Evolutionary conservation across 805 yeast species (phyloP), one percentile per base, ranked within the genome.

Genomic region (Saccharomycopsis selenospora): DNA sequence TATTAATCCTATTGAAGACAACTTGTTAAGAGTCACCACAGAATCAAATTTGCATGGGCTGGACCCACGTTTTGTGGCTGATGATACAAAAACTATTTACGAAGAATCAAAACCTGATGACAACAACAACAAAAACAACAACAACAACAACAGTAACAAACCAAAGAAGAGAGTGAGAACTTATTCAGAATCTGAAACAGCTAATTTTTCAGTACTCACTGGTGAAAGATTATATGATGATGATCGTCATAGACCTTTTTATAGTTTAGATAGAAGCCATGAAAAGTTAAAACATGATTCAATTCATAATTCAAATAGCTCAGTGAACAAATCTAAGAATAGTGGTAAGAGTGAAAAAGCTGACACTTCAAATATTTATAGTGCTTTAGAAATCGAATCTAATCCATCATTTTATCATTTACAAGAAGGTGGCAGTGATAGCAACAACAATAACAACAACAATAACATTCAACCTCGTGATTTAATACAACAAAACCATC

Each of bases 161-260:
- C 24, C n/a, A 11, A 40, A 36, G 22, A 47, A 22, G 28, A 36
- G 53, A 18, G 43, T 45, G 3, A 44, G 83, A 56, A 78, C 80
- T 0, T 80, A 73, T 57, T 82, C 88, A 2, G 89, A 81, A 54
- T 75, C 74, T 20, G 89, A 82, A 56, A 73, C 77, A 36, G 72
- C 73, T 29, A 79, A 79, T 51, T 82, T 79, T 61, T 77, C 78
- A 56, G 66, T 65, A 27, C 62, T 66, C 41, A 75, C 79, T 1
- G 84, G 85, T 4, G 72, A 71, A 44, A 60, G 83, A 41, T 59
- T 76, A 50, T 74, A 61, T 53, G 80, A 77, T 57, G 82, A 78
- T 59, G 72, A 72, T 40, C 66, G 65, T 41, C 73, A 76, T 49
- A 63, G 81, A 40, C 76, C 80, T 2, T 64, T 59, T 36, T 58